phyloP scores from a whole-genome alignment of 257 asterid genomes.

The Apocynum venetum region DNA sequence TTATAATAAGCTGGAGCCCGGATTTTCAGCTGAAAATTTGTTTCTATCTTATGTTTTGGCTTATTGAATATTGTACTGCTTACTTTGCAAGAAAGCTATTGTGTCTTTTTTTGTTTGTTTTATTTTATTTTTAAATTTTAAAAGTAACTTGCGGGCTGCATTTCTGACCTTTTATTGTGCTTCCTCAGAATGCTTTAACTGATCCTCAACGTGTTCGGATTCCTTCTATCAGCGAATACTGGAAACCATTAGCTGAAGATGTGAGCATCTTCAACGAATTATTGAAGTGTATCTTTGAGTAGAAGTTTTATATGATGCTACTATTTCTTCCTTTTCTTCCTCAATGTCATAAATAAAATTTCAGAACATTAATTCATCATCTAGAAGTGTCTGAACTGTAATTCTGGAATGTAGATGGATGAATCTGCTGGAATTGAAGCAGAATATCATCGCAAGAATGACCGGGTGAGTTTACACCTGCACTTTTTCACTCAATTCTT shows the following conservation, averaged over 20 bases:
- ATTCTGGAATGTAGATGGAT: constrained; percentile 70
- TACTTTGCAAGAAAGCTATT: neutral
- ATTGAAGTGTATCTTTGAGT: constrained; percentile 9
- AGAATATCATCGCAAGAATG: constrained; percentile 94
- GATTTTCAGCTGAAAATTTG: neutral
- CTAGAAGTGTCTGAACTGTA: neutral
- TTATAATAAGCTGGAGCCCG: neutral
- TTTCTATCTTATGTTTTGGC: neutral
- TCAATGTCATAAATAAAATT: neutral
- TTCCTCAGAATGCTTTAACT: constrained; percentile 74
- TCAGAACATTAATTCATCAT: neutral
- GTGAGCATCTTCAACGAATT: constrained; percentile 47
- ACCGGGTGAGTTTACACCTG: constrained; percentile 46
- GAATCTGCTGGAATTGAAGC: constrained; percentile 94
- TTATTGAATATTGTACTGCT: neutral
- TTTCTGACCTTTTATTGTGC: constrained; percentile 17
- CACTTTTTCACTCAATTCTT: neutral
- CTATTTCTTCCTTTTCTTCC: neutral
- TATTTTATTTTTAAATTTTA: neutral
- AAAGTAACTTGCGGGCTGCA: neutral
- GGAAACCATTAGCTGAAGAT: constrained; percentile 97
- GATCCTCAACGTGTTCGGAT: constrained; percentile 84
- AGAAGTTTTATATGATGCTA: neutral
- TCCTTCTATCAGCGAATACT: constrained; percentile 76
- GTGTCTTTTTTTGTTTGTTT: neutral